These are phyloP conservation scores for Chaetomium cochliodes DNA, from an alignment of 495 filamentous ascomycete genomes.

Conservation along the genomic window DNA sequence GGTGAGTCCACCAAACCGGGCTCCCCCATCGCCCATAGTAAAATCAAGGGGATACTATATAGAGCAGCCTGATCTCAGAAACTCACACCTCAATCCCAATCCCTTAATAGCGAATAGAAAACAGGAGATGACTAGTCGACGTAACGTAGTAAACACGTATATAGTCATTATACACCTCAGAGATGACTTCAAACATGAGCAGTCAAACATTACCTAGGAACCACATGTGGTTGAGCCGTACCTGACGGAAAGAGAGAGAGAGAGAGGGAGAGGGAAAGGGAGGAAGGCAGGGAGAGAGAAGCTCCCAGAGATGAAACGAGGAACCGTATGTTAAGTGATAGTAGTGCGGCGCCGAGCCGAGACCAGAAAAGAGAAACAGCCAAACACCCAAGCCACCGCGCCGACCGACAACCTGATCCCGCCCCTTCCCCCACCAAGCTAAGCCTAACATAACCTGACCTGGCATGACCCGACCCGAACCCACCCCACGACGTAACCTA, in stretches of 20 bases:
- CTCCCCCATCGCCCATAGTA: no score
- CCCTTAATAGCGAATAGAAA: not conserved
- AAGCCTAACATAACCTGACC: not conserved
- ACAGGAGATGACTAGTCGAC: not conserved
- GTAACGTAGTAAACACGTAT: not conserved
- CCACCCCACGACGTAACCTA: not conserved
- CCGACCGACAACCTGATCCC: no score
- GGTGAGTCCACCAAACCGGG: no score
- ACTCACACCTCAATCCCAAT: not conserved
- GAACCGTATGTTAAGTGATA: conserved; percentile 1
- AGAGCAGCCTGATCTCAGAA: not conserved
- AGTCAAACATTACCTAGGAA: not conserved
- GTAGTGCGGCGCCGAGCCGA: not conserved
- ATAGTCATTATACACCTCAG: not conserved
- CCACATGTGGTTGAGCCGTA: not conserved
- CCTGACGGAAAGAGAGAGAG: not conserved
- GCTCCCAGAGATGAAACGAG: conserved; percentile 1
- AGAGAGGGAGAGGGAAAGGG: no score
- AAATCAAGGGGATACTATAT: no score
- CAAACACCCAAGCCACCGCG: not conserved
- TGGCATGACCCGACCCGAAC: not conserved
- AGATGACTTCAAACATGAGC: not conserved
- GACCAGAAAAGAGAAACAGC: not conserved
- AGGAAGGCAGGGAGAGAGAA: not conserved
- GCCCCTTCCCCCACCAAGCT: not conserved